Percentiles rank a stretch among this genome's conserved stretches.
These are phyloP conservation scores for Aspergillus leporis DNA, from an alignment of 495 filamentous ascomycete species.

Conservation along the genomic window DNA sequence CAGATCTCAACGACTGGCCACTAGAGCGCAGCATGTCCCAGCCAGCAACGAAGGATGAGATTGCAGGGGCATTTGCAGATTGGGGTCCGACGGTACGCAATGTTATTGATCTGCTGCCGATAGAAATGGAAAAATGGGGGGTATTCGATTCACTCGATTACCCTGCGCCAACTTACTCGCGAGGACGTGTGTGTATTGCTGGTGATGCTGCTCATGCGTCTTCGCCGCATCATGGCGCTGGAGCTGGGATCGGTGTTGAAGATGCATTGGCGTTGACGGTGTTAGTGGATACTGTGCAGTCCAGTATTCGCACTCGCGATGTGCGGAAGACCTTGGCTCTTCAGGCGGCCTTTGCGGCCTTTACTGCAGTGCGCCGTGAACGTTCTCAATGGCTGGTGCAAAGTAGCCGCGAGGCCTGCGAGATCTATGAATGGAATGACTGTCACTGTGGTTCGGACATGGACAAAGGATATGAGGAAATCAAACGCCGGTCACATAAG, in stretches of 20 bases:
- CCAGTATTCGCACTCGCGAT: background rate
- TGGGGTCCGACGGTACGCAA: slow-evolving; percentile 41
- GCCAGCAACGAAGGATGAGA: slow-evolving; percentile 27
- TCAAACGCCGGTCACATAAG: slow-evolving; percentile 25
- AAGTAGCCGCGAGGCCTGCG: slow-evolving; percentile 30
- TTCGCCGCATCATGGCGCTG: slow-evolving; percentile 52
- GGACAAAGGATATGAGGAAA: slow-evolving; percentile 25
- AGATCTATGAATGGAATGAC: slow-evolving; percentile 29
- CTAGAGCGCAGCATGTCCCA: slow-evolving; percentile 20
- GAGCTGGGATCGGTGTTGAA: slow-evolving; percentile 57
- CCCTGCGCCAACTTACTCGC: slow-evolving; percentile 40
- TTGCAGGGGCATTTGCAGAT: slow-evolving; percentile 24
- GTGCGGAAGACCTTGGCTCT: slow-evolving; percentile 12
- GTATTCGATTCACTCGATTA: slow-evolving; percentile 53
- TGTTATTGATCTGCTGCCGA: slow-evolving; percentile 44
- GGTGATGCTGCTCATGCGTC: slow-evolving; percentile 51
- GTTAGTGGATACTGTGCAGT: slow-evolving; percentile 25
- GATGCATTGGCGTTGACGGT: slow-evolving; percentile 47
- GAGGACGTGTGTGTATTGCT: slow-evolving; percentile 44
- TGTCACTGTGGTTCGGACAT: slow-evolving; percentile 18
- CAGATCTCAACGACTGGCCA: slow-evolving; percentile 40
- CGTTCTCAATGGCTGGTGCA: slow-evolving; percentile 32
- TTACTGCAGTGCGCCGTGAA: slow-evolving; percentile 20
- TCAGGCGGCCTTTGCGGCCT: slow-evolving; percentile 20
- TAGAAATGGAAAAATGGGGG: slow-evolving; percentile 53